phyloP scores from a whole-genome alignment of 1,284 basidiomycete species.

The Puccinia novopanici region DNA sequence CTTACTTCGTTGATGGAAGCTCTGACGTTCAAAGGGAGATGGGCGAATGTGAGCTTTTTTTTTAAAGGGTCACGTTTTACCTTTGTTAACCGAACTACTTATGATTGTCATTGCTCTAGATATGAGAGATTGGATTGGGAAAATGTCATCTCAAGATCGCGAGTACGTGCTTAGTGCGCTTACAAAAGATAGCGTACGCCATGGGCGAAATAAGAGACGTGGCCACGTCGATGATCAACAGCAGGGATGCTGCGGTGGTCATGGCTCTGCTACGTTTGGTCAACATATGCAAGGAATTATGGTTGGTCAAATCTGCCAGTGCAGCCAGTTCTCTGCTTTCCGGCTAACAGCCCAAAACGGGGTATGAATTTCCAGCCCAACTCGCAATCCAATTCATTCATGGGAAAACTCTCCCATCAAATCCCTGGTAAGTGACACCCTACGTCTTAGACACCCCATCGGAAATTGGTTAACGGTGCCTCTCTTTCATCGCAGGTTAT shows the following conservation, averaged over 20 bases:
- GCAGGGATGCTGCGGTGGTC: conserved; percentile 45
- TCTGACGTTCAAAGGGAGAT: conserved; percentile 51
- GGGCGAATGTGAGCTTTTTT: conserved; percentile 46
- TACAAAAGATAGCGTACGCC: conserved; percentile 56
- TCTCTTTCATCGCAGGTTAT: conserved; percentile 23
- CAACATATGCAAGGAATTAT: conserved; percentile 49
- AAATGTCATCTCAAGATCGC: conserved; percentile 46
- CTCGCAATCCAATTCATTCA: conserved; percentile 35
- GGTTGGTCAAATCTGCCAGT: conserved; percentile 10
- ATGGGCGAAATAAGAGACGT: conserved; percentile 57
- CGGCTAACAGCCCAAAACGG: not conserved
- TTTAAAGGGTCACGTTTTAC: conserved; percentile 3
- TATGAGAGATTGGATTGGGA: conserved; percentile 52
- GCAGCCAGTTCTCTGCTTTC: not conserved
- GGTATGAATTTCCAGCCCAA: conserved; percentile 28
- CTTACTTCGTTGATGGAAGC: conserved; percentile 50
- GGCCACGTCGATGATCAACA: conserved; percentile 53
- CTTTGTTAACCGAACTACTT: not conserved
- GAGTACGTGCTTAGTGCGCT: conserved; percentile 55
- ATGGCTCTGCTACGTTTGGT: conserved; percentile 49
- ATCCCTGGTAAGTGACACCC: conserved; percentile 35
- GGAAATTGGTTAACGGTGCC: not conserved
- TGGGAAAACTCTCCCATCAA: conserved; percentile 45
- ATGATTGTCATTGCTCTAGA: conserved; percentile 27
- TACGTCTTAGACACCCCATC: not conserved